Evolutionary conservation across 345 rosid genomes (phyloP).

Genomic region (Salix koriyanagi): DNA sequence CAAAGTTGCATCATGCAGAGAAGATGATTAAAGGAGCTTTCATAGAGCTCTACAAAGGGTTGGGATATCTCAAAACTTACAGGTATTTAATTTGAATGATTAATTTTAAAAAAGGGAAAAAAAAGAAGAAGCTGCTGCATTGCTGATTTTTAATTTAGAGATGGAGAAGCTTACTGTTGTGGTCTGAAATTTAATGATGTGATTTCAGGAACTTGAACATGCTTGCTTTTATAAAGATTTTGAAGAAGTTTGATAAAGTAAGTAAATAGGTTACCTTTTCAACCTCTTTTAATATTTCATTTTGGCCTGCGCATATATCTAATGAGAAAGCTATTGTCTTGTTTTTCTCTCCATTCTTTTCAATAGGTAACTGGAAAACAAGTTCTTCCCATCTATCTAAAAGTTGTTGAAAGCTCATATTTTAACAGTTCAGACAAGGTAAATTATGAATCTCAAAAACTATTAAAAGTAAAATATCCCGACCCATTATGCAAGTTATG

Average conservation of each 20-base stretch:
- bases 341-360: not conserved
- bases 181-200: not conserved
- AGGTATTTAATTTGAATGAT: slow-evolving; percentile 31
- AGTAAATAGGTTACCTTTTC: slow-evolving; percentile 2
- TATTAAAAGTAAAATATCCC: not conserved
- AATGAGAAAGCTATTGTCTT: not conserved
- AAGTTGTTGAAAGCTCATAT: slow-evolving; percentile 91
- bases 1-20: slow-evolving; percentile 77
- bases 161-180: not conserved
- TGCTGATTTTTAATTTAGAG: not conserved
- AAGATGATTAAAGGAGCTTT: slow-evolving; percentile 89
- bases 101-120: not conserved
- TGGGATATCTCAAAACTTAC: slow-evolving; percentile 85
- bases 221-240: slow-evolving; percentile 91
- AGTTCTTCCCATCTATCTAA: slow-evolving; percentile 82
- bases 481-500: not conserved
- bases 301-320: not conserved
- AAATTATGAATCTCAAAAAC: slow-evolving; percentile 19
- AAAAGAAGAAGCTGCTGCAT: not conserved
- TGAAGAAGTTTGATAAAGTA: slow-evolving; percentile 95
- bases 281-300: not conserved
- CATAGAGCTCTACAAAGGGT: slow-evolving; percentile 79
- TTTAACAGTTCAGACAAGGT: slow-evolving; percentile 95
- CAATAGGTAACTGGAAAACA: slow-evolving; percentile 76
- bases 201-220: slow-evolving; percentile 81